Evolutionary conservation across 805 yeast species (phyloP), one percentile per base, ranked within the genome.

Genomic region (Cyberlindnera saturnus): DNA sequence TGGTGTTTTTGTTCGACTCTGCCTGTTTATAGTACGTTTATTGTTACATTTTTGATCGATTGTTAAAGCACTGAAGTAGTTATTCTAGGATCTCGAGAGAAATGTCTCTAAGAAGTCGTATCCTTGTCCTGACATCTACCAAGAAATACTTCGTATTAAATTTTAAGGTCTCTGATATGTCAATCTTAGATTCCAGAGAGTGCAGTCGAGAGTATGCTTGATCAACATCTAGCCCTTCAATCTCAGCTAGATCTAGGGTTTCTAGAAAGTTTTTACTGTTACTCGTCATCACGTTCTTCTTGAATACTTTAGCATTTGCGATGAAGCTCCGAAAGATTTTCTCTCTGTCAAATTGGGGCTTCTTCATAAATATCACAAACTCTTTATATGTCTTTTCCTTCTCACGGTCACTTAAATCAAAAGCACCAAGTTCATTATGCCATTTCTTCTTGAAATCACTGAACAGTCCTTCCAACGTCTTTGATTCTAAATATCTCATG

Each of bases 301-400:
- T 47, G 41, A 58, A 57, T 3, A 53, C 43, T 39, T 58, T 58
- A 1, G 55, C 14, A 5, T 38, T 32, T 3, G 28, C 14, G 11
- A 57, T 23, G 0, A 59, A 37, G 3, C 37, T 19, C 30, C 40
- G 45, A n/a, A 60, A 57, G 0, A 59, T 48, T 6, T 42, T 36
- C 3, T 35, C 40, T 13, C 53, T 47, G 11, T 51, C 60, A 5
- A 32, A 38, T 1, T 40, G 34, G 5, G 55, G 23, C 34, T 51
- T 54, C 32, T 51, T 53, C 16, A 36, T 36, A 15, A 52, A 42
- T 7, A 51, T 40, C 5, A 49, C 42, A 31, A 46, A 65, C 39
- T 67, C 71, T n/a, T 70, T 61, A 44, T 64, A 72, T 4, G 60
- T 38, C 34, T 52, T 56, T 45, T 71, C 74, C 44, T 60, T 61